Evolutionary conservation across 2,329 filamentous ascomycete genomes (phyloP).

Genomic region (Chalaropsis thielavioides): DNA sequence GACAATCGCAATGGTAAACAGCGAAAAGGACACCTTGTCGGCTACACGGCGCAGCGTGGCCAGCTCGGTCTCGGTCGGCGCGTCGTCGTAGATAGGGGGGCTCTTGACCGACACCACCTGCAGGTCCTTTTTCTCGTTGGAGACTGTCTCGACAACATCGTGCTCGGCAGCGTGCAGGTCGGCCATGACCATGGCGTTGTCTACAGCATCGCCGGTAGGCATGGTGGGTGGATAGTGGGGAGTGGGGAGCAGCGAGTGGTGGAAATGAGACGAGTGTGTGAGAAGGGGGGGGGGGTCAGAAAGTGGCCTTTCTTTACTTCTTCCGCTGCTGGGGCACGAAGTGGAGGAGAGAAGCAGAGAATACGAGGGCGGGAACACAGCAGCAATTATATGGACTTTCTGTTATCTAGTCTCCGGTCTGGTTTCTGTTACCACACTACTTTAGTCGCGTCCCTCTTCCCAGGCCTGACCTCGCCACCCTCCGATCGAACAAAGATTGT

Average conservation of each 20-base stretch:
- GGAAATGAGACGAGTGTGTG: background rate
- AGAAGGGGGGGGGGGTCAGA: background rate
- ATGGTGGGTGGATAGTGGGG: constrained; percentile 22
- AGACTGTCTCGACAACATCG: constrained; percentile 17
- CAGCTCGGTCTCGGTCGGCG: constrained; percentile 38
- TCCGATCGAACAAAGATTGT: background rate
- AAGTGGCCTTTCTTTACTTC: background rate
- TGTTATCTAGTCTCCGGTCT: background rate
- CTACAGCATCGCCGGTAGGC: constrained; percentile 24
- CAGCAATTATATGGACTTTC: background rate
- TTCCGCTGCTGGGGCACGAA: background rate
- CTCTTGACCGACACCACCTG: constrained; percentile 21
- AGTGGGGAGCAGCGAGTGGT: background rate
- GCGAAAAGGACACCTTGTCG: constrained; percentile 42
- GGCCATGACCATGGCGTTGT: constrained; percentile 26
- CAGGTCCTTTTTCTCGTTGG: constrained; percentile 24
- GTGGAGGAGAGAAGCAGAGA: background rate
- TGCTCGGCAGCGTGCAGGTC: constrained; percentile 20
- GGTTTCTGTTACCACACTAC: background rate
- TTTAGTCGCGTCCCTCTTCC: background rate
- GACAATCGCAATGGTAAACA: constrained; percentile 51
- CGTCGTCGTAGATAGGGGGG: constrained; percentile 20
- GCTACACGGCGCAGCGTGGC: constrained; percentile 38
- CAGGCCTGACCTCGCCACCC: background rate
- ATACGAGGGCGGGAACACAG: background rate